Percentiles rank a stretch among this genome's conserved stretches.
These are phyloP conservation scores for Euphorbia pulcherrima DNA, from an alignment of 345 rosid species.

Conservation along the genomic window DNA sequence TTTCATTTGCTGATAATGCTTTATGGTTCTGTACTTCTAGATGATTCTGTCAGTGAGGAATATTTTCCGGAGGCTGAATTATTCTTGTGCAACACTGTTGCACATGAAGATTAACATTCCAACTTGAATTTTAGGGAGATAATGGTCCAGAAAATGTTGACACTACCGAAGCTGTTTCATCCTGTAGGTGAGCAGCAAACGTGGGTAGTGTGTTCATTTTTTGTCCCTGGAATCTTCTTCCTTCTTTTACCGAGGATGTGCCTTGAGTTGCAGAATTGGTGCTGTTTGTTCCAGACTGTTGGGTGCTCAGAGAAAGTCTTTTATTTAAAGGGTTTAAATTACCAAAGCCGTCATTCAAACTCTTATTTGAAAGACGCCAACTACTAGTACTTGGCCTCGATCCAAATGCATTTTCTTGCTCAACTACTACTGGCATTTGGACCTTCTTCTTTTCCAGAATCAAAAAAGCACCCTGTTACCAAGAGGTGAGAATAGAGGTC, in stretches of 20 bases:
- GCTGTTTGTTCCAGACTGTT: conserved; percentile 41
- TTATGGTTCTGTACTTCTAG: not conserved
- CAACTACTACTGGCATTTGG: conserved; percentile 41
- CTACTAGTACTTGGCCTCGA: conserved; percentile 64
- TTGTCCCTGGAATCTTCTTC: conserved; percentile 37
- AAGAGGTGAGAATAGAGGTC: conserved; percentile 4
- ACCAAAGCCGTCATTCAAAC: conserved; percentile 56
- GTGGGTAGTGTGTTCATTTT: conserved; percentile 34
- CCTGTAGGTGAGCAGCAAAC: conserved; percentile 39
- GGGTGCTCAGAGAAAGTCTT: conserved; percentile 46
- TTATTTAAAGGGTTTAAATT: conserved; percentile 47
- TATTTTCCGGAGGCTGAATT: conserved; percentile 9
- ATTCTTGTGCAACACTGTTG: conserved; percentile 13
- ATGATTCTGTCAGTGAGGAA: not conserved
- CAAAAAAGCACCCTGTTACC: conserved; percentile 8
- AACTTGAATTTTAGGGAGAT: conserved; percentile 48
- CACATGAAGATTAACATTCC: conserved; percentile 13
- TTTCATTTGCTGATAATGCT: not conserved
- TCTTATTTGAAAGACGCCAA: conserved; percentile 45
- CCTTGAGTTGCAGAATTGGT: conserved; percentile 42
- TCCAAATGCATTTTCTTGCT: conserved; percentile 42
- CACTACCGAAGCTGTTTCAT: conserved; percentile 76
- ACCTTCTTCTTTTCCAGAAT: conserved; percentile 70
- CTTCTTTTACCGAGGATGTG: conserved; percentile 49
- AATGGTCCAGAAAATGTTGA: conserved; percentile 69